Percentiles rank a stretch among this genome's conserved stretches.
Evolutionary conservation across 2,329 filamentous ascomycete genomes (phyloP).

Genomic region (Colletotrichum sp.): DNA sequence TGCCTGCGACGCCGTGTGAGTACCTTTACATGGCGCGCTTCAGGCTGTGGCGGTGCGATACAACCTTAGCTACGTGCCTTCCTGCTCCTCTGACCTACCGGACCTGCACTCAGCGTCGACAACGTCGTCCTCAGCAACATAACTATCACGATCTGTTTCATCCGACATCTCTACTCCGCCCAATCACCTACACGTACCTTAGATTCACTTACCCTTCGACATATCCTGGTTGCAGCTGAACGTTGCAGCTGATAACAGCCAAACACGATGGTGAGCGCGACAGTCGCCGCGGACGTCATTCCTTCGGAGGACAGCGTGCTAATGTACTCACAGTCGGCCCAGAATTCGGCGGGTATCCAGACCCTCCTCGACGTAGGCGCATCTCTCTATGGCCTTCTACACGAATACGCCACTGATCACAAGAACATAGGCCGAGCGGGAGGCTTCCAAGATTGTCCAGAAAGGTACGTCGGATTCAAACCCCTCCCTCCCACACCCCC

Average conservation of each 20-base stretch:
- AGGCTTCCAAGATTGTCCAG: conserved; percentile 98
- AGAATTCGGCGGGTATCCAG: conserved; percentile 98
- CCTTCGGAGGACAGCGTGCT: neutral
- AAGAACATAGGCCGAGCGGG: conserved; percentile 81
- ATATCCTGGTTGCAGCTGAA: neutral
- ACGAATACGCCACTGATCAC: neutral
- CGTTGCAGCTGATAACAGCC: neutral
- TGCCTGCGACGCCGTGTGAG: neutral
- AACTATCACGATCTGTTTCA: neutral
- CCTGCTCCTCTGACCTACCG: neutral
- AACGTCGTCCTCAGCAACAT: neutral
- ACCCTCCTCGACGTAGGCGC: conserved; percentile 92
- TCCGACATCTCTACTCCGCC: neutral
- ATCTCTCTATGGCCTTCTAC: neutral
- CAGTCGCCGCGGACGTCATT: neutral
- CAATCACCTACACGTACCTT: neutral
- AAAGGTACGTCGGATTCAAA: conserved; percentile 68
- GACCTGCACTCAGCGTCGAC: neutral
- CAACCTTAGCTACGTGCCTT: neutral
- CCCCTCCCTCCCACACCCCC: neutral
- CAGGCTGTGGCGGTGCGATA: neutral
- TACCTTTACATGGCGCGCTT: neutral
- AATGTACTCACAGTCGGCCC: conserved; percentile 73
- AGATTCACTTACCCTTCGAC: neutral
- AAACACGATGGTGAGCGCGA: conserved; percentile 8